phyloP scores from a whole-genome alignment of 495 filamentous ascomycete species.

The Aspergillus cristatus region DNA sequence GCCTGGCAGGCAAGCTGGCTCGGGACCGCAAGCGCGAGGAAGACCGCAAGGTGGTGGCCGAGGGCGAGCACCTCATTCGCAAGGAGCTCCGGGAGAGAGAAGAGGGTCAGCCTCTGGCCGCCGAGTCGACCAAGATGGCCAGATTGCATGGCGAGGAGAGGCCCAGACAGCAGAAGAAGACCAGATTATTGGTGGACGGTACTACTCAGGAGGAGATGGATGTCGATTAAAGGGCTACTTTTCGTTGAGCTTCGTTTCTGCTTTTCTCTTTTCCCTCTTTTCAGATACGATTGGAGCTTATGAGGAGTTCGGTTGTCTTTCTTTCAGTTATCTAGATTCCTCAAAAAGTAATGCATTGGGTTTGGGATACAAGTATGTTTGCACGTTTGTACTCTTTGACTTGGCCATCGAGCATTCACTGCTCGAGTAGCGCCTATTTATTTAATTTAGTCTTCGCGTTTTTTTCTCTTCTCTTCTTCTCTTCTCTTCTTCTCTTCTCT shows the following conservation, averaged over 20 bases:
- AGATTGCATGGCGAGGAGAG: conserved; percentile 45
- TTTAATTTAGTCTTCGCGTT: no score
- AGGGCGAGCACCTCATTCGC: conserved; percentile 74
- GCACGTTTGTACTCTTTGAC: no score
- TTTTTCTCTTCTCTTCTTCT: conserved; percentile 2
- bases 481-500: conserved; percentile 3
- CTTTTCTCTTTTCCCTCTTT: conserved; percentile 5
- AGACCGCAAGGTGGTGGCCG: conserved; percentile 78
- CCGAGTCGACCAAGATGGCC: conserved; percentile 25
- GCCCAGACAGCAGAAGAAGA: conserved; percentile 48
- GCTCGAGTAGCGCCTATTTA: no score
- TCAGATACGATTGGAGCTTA: conserved; percentile 3
- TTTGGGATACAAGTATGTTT: conserved; percentile 16
- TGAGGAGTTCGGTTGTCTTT: background rate
- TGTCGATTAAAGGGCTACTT: conserved; percentile 45
- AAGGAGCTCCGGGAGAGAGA: conserved; percentile 39
- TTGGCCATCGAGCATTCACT: no score
- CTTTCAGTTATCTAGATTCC: background rate
- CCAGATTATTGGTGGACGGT: conserved; percentile 55
- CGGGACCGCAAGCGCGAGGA: conserved; percentile 55
- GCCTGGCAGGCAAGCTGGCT: conserved; percentile 83
- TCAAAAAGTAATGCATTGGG: conserved; percentile 6
- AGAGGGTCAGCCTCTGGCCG: conserved; percentile 32
- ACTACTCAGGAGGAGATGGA: conserved; percentile 62
- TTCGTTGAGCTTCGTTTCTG: conserved; percentile 1